These are phyloP conservation scores for Wickerhamomyces bovis DNA, from an alignment of 805 yeast species.

Conservation along the genomic window DNA sequence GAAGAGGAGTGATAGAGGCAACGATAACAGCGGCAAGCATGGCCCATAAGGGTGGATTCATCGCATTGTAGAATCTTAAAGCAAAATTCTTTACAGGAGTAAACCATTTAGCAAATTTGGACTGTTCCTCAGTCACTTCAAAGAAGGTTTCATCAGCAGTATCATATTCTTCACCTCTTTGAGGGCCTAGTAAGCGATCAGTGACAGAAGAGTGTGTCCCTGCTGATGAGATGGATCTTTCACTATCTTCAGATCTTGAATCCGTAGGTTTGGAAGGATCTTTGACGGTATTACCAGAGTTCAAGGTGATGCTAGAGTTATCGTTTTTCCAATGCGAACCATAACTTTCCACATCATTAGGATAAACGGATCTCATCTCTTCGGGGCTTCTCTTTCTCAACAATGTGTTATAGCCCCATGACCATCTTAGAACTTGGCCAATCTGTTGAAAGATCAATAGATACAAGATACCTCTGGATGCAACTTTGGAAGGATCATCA, in stretches of 20 bases:
- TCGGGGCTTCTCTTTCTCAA: conserved; percentile 41
- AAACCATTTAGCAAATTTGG: not conserved
- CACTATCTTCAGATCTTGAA: not conserved
- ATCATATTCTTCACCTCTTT: not conserved
- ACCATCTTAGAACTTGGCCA: conserved; percentile 80
- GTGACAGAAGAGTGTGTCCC: conserved; percentile 2
- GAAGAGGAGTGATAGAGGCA: conserved; percentile 58
- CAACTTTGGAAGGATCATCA: conserved; percentile 64
- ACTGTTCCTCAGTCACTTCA: not conserved
- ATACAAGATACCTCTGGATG: conserved; percentile 72
- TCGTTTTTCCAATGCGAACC: not conserved
- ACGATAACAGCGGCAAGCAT: conserved; percentile 65
- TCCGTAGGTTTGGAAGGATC: not conserved
- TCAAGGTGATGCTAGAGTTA: not conserved
- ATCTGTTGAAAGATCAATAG: conserved; percentile 73
- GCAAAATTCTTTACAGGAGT: not conserved
- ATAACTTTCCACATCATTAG: not conserved
- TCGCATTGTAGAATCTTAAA: conserved; percentile 28
- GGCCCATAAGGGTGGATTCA: conserved; percentile 84
- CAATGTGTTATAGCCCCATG: conserved; percentile 77
- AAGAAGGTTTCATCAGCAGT: not conserved
- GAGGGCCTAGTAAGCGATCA: conserved; percentile 5
- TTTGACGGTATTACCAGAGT: not conserved
- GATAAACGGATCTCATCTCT: conserved; percentile 26
- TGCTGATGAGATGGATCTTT: not conserved